Conservation (phyloP, 257 asterid genomes). For the Linaria vulgaris region DNA sequence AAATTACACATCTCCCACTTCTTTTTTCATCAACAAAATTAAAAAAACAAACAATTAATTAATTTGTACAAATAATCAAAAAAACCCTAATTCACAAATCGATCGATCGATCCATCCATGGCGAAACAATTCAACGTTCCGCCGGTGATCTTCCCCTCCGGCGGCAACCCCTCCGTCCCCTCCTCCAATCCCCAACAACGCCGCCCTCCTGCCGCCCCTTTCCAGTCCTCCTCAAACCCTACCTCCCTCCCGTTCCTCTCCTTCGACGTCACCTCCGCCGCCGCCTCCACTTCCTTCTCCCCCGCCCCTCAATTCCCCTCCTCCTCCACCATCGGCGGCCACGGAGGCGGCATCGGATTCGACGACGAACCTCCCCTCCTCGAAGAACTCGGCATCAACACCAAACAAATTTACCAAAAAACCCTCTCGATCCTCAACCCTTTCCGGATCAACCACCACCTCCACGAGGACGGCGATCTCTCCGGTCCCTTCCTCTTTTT, state of each 20-base stretch:
- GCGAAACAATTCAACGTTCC: conserved; percentile 82
- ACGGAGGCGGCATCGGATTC: conserved; percentile 49
- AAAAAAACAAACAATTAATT: too few species aligned
- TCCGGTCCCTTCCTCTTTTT: conserved; percentile 86
- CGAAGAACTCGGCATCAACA: conserved; percentile 91
- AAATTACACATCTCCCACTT: too few species aligned
- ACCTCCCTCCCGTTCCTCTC: conserved; percentile 86
- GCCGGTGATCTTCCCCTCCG: conserved; percentile 77
- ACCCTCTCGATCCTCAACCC: conserved; percentile 71
- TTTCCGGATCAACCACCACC: conserved; percentile 57
- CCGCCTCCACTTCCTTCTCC: conserved; percentile 73
- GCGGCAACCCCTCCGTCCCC: conserved; percentile 52
- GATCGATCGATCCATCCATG: conserved; percentile 52
- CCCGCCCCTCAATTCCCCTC: conserved; percentile 60
- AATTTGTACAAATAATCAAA: too few species aligned
- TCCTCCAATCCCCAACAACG: conserved; percentile 60
- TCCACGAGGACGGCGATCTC: conserved; percentile 88
- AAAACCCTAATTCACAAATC: conserved; percentile 1
- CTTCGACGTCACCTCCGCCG: conserved; percentile 70
- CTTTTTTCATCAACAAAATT: too few species aligned
- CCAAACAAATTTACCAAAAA: conserved; percentile 82
- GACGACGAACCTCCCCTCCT: conserved; percentile 91
- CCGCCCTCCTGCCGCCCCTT: conserved; percentile 84
- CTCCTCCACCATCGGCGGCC: conserved; percentile 41
- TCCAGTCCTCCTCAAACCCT: conserved; percentile 71